phyloP scores from a whole-genome alignment of 352 stramenopile species.

The Globisporangium canariense region DNA sequence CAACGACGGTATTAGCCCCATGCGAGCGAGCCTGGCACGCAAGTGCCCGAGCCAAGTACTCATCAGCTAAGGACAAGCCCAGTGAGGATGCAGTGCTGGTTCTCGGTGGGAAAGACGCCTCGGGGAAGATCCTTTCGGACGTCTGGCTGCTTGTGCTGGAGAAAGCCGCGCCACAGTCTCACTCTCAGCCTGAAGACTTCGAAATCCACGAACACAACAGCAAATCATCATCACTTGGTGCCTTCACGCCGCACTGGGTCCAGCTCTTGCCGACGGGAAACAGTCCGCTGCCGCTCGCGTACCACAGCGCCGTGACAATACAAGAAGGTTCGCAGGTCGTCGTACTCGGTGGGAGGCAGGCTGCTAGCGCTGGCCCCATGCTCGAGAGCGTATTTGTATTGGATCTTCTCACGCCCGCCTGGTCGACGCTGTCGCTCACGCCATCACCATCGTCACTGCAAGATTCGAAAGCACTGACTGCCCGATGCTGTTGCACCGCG shows the following conservation, averaged over 20 bases:
- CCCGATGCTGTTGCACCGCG: slow-evolving; percentile 31
- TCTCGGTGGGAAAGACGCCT: slow-evolving; percentile 38
- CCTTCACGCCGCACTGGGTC: slow-evolving; percentile 24
- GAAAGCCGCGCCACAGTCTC: background rate
- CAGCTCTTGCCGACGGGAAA: slow-evolving; percentile 41
- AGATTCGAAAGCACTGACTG: slow-evolving; percentile 15
- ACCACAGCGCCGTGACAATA: slow-evolving; percentile 40
- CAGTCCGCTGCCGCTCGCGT: slow-evolving; percentile 47
- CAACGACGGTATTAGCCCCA: background rate
- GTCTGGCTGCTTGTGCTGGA: slow-evolving; percentile 42
- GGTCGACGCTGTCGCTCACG: slow-evolving; percentile 27
- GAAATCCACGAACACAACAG: background rate
- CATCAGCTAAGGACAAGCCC: background rate
- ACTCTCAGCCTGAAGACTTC: background rate
- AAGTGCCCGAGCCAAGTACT: slow-evolving; percentile 22
- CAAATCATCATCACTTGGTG: slow-evolving; percentile 1
- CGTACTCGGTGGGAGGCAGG: slow-evolving; percentile 43
- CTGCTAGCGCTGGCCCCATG: slow-evolving; percentile 18
- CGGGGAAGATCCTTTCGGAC: slow-evolving; percentile 35
- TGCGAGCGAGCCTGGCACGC: slow-evolving; percentile 47
- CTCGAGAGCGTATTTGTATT: slow-evolving; percentile 41
- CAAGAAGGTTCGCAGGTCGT: slow-evolving; percentile 32
- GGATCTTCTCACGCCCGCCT: slow-evolving; percentile 45
- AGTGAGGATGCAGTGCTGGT: slow-evolving; percentile 39
- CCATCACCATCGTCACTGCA: slow-evolving; percentile 5